These are phyloP conservation scores for Lentinula boryana DNA, from an alignment of 768 basidiomycete species.

Conservation along the genomic window DNA sequence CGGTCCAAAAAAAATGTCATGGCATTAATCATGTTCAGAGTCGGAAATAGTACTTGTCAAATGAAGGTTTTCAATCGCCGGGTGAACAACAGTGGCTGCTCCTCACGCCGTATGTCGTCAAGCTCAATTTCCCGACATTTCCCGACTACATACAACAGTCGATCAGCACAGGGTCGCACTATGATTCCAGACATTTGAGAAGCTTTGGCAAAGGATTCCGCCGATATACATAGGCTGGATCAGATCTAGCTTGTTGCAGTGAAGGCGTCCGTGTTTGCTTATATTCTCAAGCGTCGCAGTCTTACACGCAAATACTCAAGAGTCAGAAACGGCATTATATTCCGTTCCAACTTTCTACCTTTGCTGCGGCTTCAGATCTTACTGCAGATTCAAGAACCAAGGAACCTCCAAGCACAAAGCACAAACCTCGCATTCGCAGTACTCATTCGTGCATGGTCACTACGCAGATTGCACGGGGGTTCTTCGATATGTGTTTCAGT, in stretches of 20 bases:
- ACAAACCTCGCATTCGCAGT: neutral
- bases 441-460: neutral
- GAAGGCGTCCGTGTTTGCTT: neutral
- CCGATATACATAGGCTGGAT: neutral
- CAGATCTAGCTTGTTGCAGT: neutral
- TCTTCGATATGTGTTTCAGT: neutral
- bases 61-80: too few relatives aligned
- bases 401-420: neutral
- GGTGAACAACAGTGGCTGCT: too few relatives aligned
- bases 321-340: neutral
- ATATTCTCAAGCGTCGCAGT: neutral
- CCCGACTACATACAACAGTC: neutral
- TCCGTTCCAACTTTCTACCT: neutral
- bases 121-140: too few relatives aligned
- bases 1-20: neutral
- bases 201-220: neutral
- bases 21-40: neutral
- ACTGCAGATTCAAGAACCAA: neutral
- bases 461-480: neutral
- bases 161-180: neutral
- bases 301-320: neutral
- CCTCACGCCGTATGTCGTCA: too few relatives aligned
- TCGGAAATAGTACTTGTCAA: too few relatives aligned
- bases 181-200: neutral
- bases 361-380: neutral